Conservation (phyloP, 345 rosid species). For the Ricinus communis region DNA sequence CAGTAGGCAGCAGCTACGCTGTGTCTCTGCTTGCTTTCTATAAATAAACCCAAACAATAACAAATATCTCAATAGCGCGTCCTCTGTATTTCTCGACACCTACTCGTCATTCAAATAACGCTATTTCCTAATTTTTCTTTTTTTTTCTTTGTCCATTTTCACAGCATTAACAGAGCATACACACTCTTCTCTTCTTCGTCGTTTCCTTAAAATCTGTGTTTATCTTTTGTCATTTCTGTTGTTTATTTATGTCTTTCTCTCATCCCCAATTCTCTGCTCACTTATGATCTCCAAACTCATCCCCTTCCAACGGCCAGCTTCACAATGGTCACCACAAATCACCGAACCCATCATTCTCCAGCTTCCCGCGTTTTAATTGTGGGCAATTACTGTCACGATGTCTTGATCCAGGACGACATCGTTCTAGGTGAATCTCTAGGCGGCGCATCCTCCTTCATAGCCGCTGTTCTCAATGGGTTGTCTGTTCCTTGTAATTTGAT, state of each 20-base stretch:
- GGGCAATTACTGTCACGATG: conserved; percentile 94
- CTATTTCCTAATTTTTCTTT: neutral
- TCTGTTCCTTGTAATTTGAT: conserved; percentile 50
- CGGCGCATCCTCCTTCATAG: conserved; percentile 89
- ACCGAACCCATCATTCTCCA: neutral
- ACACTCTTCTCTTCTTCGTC: neutral
- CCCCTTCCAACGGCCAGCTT: too few relatives aligned
- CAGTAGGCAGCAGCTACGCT: too few relatives aligned
- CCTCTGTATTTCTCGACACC: conserved; percentile 12
- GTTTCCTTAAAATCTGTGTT: too few relatives aligned
- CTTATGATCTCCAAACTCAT: neutral
- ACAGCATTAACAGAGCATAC: neutral
- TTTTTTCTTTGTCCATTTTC: neutral
- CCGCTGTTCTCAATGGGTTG: conserved; percentile 56
- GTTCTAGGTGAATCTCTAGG: conserved; percentile 82
- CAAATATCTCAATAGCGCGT: conserved; percentile 12
- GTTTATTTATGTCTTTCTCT: too few relatives aligned
- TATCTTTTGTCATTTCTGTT: too few relatives aligned
- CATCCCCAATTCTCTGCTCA: neutral
- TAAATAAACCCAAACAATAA: too few relatives aligned
- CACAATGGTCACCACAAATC: conserved; percentile 17
- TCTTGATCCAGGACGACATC: conserved; percentile 55
- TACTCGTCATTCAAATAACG: neutral
- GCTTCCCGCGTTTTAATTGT: conserved; percentile 57
- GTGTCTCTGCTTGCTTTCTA: too few relatives aligned